Evolutionary conservation across 805 yeast genomes (phyloP).

Genomic region (Lachancea nothofagi): DNA sequence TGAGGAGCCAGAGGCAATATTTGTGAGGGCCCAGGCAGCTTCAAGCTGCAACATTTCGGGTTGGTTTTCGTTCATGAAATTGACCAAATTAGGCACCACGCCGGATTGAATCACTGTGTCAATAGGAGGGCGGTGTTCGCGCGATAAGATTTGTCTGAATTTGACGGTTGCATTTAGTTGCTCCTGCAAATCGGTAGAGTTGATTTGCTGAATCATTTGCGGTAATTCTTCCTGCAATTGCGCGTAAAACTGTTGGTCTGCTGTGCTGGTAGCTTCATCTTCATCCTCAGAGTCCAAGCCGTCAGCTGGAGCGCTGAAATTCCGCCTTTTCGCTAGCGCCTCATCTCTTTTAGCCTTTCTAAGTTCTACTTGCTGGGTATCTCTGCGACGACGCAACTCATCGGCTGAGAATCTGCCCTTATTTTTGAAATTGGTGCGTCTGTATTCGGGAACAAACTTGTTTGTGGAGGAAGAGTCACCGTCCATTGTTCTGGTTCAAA

Average conservation of each 20-base stretch:
- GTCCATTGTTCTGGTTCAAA: slow-evolving; percentile 45
- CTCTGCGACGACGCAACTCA: slow-evolving; percentile 96
- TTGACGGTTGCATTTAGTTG: slow-evolving; percentile 87
- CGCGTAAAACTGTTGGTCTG: slow-evolving; percentile 39
- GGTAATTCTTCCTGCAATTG: slow-evolving; percentile 70
- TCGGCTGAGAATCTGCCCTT: slow-evolving; percentile 90
- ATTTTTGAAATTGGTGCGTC: slow-evolving; percentile 94
- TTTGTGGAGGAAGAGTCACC: slow-evolving; percentile 46
- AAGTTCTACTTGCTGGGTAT: slow-evolving; percentile 92
- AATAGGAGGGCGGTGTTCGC: slow-evolving; percentile 95
- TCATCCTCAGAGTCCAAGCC: slow-evolving; percentile 52
- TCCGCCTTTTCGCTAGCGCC: slow-evolving; percentile 88
- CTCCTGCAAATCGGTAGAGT: slow-evolving; percentile 65
- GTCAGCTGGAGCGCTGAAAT: slow-evolving; percentile 45
- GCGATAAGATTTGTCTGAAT: slow-evolving; percentile 87
- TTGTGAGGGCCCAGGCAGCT: slow-evolving; percentile 99
- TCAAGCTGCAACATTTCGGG: slow-evolving; percentile 89
- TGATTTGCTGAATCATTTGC: slow-evolving; percentile 73
- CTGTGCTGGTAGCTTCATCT: slow-evolving; percentile 35
- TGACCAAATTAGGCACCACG: slow-evolving; percentile 86
- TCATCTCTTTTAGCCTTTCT: slow-evolving; percentile 97
- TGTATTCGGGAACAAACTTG: slow-evolving; percentile 93
- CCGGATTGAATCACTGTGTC: slow-evolving; percentile 89
- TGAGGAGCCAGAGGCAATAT: slow-evolving; percentile 91
- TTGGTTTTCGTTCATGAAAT: slow-evolving; percentile 69